phyloP scores from a whole-genome alignment of 169 alveolate genomes.

The Perkinsus olseni region DNA sequence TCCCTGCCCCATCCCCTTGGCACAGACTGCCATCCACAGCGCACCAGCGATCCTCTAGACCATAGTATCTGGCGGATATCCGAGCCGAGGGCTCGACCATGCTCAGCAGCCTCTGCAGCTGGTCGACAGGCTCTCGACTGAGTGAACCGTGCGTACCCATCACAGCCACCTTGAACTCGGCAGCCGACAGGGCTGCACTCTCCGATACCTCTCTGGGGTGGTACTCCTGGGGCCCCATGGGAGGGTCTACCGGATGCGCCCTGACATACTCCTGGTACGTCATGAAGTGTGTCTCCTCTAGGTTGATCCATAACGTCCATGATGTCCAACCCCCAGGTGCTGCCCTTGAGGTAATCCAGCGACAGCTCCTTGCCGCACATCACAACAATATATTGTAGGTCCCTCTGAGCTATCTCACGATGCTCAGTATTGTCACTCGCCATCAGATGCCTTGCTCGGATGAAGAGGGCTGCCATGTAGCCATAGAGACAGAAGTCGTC shows the following conservation, averaged over 20 bases:
- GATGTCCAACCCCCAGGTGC: background rate
- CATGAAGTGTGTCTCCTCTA: background rate
- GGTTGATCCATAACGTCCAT: background rate
- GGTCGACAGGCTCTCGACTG: background rate
- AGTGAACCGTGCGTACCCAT: constrained; percentile 5
- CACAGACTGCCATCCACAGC: background rate
- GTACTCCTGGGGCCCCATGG: background rate
- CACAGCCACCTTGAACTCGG: background rate
- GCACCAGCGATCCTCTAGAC: constrained; percentile 6
- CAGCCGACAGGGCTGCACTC: too few species aligned
- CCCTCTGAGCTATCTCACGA: background rate
- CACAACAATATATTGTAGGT: background rate
- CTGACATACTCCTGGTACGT: background rate
- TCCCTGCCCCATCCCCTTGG: background rate
- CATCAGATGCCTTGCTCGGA: background rate
- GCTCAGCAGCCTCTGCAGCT: background rate
- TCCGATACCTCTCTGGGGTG: background rate
- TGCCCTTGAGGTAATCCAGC: background rate
- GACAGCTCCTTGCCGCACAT: constrained; percentile 1
- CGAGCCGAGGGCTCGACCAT: background rate
- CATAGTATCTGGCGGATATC: background rate
- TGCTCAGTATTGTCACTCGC: background rate
- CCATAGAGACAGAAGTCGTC: constrained; percentile 3
- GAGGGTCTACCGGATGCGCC: background rate
- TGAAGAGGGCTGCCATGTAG: background rate